Conservation (phyloP, 352 stramenopile species). For the Phytophthora brassicae region DNA sequence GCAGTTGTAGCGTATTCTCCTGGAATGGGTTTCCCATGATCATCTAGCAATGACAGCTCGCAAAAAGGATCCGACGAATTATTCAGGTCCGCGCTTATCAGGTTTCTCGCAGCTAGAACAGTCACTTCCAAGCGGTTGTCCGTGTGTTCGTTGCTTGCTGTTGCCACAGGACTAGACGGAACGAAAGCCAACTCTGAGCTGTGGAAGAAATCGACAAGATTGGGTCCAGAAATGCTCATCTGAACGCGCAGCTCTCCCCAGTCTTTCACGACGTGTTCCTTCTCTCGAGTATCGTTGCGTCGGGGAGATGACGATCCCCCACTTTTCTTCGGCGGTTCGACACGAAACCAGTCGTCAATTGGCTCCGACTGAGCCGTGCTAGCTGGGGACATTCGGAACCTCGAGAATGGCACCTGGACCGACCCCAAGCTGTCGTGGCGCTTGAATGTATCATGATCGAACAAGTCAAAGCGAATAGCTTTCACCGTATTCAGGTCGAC, state of each 20-base stretch:
- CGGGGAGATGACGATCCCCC: constrained; percentile 26
- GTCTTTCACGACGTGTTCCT: constrained; percentile 45
- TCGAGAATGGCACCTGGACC: constrained; percentile 56
- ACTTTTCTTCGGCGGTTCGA: constrained; percentile 45
- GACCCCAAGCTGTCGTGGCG: constrained; percentile 58
- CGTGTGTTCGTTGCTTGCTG: constrained; percentile 49
- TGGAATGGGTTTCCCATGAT: constrained; percentile 48
- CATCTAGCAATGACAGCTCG: constrained; percentile 59
- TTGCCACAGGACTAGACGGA: constrained; percentile 46
- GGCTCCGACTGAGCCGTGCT: constrained; percentile 57
- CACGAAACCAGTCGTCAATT: constrained; percentile 67
- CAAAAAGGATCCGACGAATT: constrained; percentile 66
- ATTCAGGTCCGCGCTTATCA: constrained; percentile 64
- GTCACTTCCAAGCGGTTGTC: constrained; percentile 74
- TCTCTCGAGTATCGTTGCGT: constrained; percentile 30
- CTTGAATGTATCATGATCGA: constrained; percentile 58
- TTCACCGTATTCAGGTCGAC: constrained; percentile 60
- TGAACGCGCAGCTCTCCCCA: constrained; percentile 64
- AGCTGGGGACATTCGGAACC: constrained; percentile 66
- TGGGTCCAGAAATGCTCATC: constrained; percentile 66
- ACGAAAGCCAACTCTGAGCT: constrained; percentile 37
- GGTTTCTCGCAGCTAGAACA: constrained; percentile 46
- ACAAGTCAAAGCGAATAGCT: constrained; percentile 60
- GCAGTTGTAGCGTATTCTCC: constrained; percentile 54
- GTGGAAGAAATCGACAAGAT: constrained; percentile 70